Evolutionary conservation across 2,329 filamentous ascomycete species (phyloP).

Genomic region (Amauroascus verrucosus): DNA sequence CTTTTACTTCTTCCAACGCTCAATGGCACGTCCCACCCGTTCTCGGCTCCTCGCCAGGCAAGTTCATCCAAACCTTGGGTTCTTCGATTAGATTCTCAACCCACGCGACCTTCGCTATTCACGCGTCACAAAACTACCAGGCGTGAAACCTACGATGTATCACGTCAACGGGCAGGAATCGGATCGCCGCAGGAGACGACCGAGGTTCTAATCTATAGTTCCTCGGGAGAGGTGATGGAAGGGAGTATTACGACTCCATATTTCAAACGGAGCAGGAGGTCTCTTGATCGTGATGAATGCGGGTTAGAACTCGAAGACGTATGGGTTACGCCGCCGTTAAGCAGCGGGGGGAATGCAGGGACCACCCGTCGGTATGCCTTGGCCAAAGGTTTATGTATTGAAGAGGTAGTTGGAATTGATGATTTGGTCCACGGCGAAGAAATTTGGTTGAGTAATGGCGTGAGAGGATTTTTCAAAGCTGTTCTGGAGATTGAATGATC

Average conservation of each 20-base stretch:
- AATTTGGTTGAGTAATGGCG: constrained; percentile 82
- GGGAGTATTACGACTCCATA: constrained; percentile 75
- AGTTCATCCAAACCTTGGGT: constrained; percentile 31
- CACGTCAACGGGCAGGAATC: constrained; percentile 54
- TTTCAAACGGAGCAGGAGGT: constrained; percentile 50
- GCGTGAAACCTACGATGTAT: constrained; percentile 60
- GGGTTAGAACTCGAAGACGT: constrained; percentile 24
- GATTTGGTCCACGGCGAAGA: constrained; percentile 62
- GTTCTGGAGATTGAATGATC: neutral
- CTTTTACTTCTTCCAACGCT: constrained; percentile 11
- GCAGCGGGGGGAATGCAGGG: constrained; percentile 69
- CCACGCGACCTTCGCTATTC: constrained; percentile 49
- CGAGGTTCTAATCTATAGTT: constrained; percentile 69
- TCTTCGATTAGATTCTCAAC: constrained; percentile 44
- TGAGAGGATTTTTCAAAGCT: constrained; percentile 60
- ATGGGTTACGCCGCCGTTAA: constrained; percentile 76
- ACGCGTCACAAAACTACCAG: constrained; percentile 80
- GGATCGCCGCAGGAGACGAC: constrained; percentile 33
- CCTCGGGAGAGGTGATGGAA: constrained; percentile 63
- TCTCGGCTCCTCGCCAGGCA: constrained; percentile 13
- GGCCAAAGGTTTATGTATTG: constrained; percentile 54
- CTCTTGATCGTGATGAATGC: neutral
- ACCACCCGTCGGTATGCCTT: constrained; percentile 79
- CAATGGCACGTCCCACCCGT: constrained; percentile 15
- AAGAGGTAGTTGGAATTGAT: constrained; percentile 50